These are phyloP conservation scores for Bretschneidera sinensis DNA, from an alignment of 345 rosid genomes.

Conservation along the genomic window DNA sequence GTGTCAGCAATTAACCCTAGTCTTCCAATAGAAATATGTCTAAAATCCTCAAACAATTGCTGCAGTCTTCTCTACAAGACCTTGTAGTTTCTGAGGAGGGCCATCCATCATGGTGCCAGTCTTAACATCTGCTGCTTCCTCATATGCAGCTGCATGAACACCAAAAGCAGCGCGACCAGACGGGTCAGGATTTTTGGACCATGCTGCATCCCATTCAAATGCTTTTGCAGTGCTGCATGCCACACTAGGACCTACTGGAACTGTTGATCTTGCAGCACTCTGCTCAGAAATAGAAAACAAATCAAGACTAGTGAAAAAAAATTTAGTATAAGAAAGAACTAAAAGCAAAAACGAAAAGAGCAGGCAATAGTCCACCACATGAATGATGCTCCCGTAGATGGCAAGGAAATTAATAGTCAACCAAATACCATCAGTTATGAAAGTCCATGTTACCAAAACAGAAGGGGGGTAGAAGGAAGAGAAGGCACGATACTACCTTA, in stretches of 20 bases:
- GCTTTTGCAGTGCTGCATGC: slow-evolving; percentile 91
- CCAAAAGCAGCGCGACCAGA: slow-evolving; percentile 90
- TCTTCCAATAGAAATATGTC: background rate
- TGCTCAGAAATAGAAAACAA: slow-evolving; percentile 28
- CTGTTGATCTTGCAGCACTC: slow-evolving; percentile 77
- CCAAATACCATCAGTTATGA: background rate
- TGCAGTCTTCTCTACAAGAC: slow-evolving; percentile 25
- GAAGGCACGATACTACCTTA: slow-evolving; percentile 35
- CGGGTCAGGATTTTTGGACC: slow-evolving; percentile 79
- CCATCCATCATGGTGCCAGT: slow-evolving; percentile 21
- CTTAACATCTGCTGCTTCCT: slow-evolving; percentile 26
- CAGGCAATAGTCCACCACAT: background rate
- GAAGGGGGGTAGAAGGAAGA: background rate
- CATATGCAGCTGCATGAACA: slow-evolving; percentile 60
- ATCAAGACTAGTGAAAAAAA: slow-evolving; percentile 6
- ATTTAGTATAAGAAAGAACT: background rate
- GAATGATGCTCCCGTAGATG: background rate
- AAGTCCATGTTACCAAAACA: background rate
- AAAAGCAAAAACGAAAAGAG: too few species aligned
- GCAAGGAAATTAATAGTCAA: background rate
- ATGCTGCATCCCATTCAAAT: slow-evolving; percentile 78
- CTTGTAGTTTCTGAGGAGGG: slow-evolving; percentile 22
- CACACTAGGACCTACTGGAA: slow-evolving; percentile 86
- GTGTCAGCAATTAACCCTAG: background rate
- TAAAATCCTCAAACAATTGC: slow-evolving; percentile 23